Base-by-base conservation (phyloP, 1,284 basidiomycete species). In the Entoloma clypeatum region DNA sequence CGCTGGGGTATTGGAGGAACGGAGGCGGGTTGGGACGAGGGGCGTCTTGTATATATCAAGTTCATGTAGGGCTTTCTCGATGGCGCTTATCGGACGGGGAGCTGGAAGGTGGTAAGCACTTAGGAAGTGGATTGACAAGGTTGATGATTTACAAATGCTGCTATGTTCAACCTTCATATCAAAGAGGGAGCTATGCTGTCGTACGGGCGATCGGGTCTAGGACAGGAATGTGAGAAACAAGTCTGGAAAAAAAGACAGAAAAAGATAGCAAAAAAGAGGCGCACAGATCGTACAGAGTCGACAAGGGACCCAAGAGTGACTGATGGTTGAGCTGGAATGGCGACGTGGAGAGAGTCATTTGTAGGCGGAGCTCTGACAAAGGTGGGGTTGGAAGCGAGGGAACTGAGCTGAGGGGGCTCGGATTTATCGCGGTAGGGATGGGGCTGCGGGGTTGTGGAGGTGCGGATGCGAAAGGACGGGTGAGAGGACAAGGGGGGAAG, bases 1-100 rank as follows among this genome's bases (percentile, higher is more conserved):
- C 17, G 49, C 34, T 28, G 59, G 48, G 16, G 49, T 42, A 47
- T 61, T 60, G 22, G 60, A 58, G 30, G 62, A 72, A 41, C 77
- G 77, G 41, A 86, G 65, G 13, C 81, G 77, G 28, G 80, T 79
- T 4, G 85, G 83, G 6, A 86, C 53, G 33, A 87, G 68, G 6
- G 85, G 85, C 1, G 81, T 87, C 62, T 79, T 82, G 65, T 86
- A 87, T 26, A 81, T 71, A 48, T 87, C 84, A 28, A 86, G 62
- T 49, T 83, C 79, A 36, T 79, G 75, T 4, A 86, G 68, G 14
- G 77, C 78, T 47, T 74, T 71, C 59, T 85, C 79, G 18, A 82
- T 77, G 11, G 74, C 65, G 35, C 69, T 76, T 48, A 65, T 56
- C 3, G 69, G 64, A 42, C 59, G 54, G 40, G 63, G 56, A 49